Evolutionary conservation across 2,329 filamentous ascomycete species (phyloP).

Genomic region (Passalora sequoiae): DNA sequence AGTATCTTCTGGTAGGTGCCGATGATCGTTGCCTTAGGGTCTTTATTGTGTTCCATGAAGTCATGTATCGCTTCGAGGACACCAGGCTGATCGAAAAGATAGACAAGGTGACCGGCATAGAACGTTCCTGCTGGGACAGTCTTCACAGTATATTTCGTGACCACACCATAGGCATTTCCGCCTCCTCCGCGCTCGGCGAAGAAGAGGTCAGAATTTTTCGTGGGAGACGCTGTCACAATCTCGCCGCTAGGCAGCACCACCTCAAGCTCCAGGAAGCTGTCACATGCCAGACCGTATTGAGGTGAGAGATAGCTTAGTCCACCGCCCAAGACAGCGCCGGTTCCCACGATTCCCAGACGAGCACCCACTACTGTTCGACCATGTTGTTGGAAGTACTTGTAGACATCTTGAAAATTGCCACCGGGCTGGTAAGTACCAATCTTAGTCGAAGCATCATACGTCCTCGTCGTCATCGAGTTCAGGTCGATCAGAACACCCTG

Average conservation of each 20-base stretch:
- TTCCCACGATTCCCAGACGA: slow-evolving; percentile 5
- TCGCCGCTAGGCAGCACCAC: slow-evolving; percentile 23
- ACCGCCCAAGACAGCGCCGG: slow-evolving; percentile 5
- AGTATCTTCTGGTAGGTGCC: slow-evolving; percentile 33
- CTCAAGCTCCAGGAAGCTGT: slow-evolving; percentile 22
- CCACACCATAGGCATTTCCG: slow-evolving; percentile 40
- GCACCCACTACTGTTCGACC: slow-evolving; percentile 7
- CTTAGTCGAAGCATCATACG: slow-evolving; percentile 5
- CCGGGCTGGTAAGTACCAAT: slow-evolving; percentile 8
- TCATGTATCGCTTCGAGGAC: slow-evolving; percentile 25
- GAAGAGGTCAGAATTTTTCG: slow-evolving; percentile 47
- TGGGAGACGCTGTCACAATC: slow-evolving; percentile 31
- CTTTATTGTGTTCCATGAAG: slow-evolving; percentile 33
- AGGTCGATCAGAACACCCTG: slow-evolving; percentile 11
- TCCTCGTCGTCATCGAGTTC: slow-evolving; percentile 7
- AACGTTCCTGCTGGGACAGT: slow-evolving; percentile 7
- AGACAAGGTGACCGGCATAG: slow-evolving; percentile 9
- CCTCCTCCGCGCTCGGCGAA: slow-evolving; percentile 51
- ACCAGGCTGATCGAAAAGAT: slow-evolving; percentile 6
- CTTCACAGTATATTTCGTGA: slow-evolving; percentile 9
- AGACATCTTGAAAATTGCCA: slow-evolving; percentile 4
- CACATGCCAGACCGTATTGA: slow-evolving; percentile 25
- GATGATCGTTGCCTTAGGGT: slow-evolving; percentile 34
- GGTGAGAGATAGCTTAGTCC: slow-evolving; percentile 7
- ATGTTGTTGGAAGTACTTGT: slow-evolving; percentile 8